Evolutionary conservation across 768 basidiomycete species (phyloP), one percentile per base, ranked within the genome.

Genomic region (Mycena olivaceomarginata): DNA sequence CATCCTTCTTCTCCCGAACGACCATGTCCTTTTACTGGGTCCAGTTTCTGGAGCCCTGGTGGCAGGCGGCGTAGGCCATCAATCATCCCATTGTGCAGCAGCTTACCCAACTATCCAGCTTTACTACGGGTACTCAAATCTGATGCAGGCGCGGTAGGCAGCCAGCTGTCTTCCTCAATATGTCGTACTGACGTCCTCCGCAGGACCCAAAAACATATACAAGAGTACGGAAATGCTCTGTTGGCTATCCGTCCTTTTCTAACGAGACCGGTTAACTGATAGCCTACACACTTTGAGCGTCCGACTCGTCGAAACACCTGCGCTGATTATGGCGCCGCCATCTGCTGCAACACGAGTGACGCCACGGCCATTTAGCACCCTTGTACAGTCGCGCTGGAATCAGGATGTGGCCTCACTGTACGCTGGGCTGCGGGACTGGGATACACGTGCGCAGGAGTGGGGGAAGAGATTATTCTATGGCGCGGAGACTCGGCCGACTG

Each of bases 21-120:
- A n/a, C 56, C 80, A 93, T 93, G 93, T 92, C 93, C 68, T 87
- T 91, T 85, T 93, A 67, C 81, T 91, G 68, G 93, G 93, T 39
- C 92, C 93, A n/a, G 83, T 94, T n/a, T 93, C 94, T 46, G 93
- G 93, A 39, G 93, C 92, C 45, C 86, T 94, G 72, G 89, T 91
- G 67, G 93, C 93, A 46, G 93, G 93, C 70, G 93, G 93, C 77
- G 93, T 92, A 83, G 81, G 90, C 86, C 74, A 15, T 22, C 15
- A 0, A 5, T 1, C 8, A 63, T 22, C n/a, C 48, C 18, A 37
- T 5, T 59, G 39, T 56, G 15, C 37, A 37, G 16, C 13, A 57
- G 59, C 56, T 31, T 51, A 39, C 67, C 48, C 37, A 22, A 31
- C 25, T 31, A 41, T 70, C 13, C 77, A 93, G 93, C 87, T 94